phyloP scores from a whole-genome alignment of 2,329 filamentous ascomycete genomes.

The Talaromyces rugulosus region DNA sequence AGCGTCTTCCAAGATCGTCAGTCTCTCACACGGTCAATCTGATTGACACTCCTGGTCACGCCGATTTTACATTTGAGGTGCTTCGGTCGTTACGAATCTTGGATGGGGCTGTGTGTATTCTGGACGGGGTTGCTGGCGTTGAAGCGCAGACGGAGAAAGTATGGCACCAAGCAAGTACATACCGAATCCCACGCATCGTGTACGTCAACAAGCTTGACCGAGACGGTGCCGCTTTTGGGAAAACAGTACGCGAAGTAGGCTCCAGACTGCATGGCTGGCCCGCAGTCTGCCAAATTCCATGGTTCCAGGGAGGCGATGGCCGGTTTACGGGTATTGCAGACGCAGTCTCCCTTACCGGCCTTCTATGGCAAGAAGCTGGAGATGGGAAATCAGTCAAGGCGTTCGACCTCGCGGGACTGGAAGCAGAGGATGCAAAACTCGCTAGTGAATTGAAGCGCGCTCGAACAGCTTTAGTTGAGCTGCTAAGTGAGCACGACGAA shows the following conservation, averaged over 20 bases:
- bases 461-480: slow-evolving; percentile 72
- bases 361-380: slow-evolving; percentile 66
- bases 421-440: slow-evolving; percentile 46
- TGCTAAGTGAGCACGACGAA: slow-evolving; percentile 85
- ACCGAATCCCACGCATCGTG: slow-evolving; percentile 75
- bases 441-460: slow-evolving; percentile 69
- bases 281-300: slow-evolving; percentile 89
- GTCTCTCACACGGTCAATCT: slow-evolving; percentile 72
- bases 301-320: slow-evolving; percentile 74
- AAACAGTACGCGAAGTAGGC: slow-evolving; percentile 81
- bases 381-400: slow-evolving; percentile 62
- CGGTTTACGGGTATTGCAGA: slow-evolving; percentile 81
- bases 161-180: slow-evolving; percentile 84
- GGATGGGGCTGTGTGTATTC: slow-evolving; percentile 86
- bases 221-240: slow-evolving; percentile 74
- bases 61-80: slow-evolving; percentile 96
- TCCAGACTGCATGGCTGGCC: slow-evolving; percentile 77
- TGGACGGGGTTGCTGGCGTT: slow-evolving; percentile 88
- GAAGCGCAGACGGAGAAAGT: slow-evolving; percentile 97
- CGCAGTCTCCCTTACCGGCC: slow-evolving; percentile 67
- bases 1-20: slow-evolving; percentile 47
- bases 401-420: slow-evolving; percentile 53
- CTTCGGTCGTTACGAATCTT: slow-evolving; percentile 82
- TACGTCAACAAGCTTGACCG: slow-evolving; percentile 84
- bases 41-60: slow-evolving; percentile 94